phyloP scores from a whole-genome alignment of 495 filamentous ascomycete species.

The Cladorrhinum samala region DNA sequence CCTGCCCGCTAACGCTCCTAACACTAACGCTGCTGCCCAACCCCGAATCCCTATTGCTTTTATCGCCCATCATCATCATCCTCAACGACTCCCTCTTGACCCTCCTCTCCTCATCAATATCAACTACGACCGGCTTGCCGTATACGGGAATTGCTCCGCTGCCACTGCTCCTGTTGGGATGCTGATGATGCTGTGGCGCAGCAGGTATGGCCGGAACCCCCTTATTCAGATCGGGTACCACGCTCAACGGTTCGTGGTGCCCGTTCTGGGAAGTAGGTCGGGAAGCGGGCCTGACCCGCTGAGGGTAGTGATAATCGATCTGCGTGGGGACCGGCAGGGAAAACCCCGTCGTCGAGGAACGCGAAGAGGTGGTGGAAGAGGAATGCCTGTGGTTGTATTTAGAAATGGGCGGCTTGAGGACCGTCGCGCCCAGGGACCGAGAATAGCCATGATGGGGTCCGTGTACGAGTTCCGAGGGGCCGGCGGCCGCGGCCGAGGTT shows the following conservation, averaged over 20 bases:
- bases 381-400: too few species aligned
- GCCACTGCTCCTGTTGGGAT: too few species aligned
- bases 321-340: neutral
- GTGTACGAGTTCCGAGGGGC: too few species aligned
- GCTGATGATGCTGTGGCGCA: too few species aligned
- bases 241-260: slow-evolving; percentile 9
- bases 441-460: too few species aligned
- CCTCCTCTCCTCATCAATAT: slow-evolving; percentile 1
- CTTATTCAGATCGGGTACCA: slow-evolving; percentile 32
- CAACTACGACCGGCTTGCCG: neutral
- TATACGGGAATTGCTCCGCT: too few species aligned
- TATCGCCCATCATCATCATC: neutral
- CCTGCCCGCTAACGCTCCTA: neutral
- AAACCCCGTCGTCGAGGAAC: too few species aligned
- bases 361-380: too few species aligned
- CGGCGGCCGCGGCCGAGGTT: too few species aligned
- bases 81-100: slow-evolving; percentile 1
- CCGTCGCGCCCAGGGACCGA: too few species aligned
- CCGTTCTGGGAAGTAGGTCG: too few species aligned
- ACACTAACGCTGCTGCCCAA: neutral
- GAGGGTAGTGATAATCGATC: neutral
- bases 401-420: too few species aligned
- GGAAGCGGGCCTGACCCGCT: neutral
- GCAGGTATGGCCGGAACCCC: slow-evolving; percentile 34
- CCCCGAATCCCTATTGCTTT: neutral